These are phyloP conservation scores for Ustilago lituana DNA, from an alignment of 1,284 basidiomycete species.

Conservation along the genomic window DNA sequence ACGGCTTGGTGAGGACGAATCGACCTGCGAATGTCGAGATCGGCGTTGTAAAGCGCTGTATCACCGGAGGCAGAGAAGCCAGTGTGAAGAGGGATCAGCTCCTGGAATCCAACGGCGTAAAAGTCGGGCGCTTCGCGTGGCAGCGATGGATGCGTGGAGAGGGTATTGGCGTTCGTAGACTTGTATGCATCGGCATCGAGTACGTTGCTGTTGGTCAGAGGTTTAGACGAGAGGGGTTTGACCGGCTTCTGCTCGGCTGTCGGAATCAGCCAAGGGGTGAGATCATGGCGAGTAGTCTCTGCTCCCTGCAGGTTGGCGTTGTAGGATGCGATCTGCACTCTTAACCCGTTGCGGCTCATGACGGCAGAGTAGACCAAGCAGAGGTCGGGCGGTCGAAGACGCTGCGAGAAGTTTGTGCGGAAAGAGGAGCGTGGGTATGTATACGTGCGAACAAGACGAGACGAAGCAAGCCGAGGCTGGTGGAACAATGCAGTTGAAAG, in stretches of 20 bases:
- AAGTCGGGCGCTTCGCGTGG: constrained; percentile 72
- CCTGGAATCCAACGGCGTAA: constrained; percentile 87
- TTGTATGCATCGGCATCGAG: constrained; percentile 31
- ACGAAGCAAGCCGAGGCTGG: not conserved
- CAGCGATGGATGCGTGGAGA: constrained; percentile 34
- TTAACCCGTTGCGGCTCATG: constrained; percentile 41
- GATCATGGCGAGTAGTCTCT: constrained; percentile 65
- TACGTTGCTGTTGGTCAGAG: constrained; percentile 32
- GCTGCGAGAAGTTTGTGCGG: too few species aligned
- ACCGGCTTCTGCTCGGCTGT: constrained; percentile 68
- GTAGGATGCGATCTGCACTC: constrained; percentile 84
- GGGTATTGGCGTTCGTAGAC: constrained; percentile 38
- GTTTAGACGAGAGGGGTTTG: constrained; percentile 20
- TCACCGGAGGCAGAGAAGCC: constrained; percentile 69
- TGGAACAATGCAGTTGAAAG: not conserved
- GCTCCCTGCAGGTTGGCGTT: constrained; percentile 82
- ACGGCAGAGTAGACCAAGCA: not conserved
- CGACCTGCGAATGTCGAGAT: constrained; percentile 70
- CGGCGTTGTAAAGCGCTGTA: constrained; percentile 74
- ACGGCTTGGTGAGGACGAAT: constrained; percentile 66
- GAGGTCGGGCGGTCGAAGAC: too few species aligned
- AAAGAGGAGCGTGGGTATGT: not conserved
- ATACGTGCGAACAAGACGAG: not conserved
- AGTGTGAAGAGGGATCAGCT: constrained; percentile 77
- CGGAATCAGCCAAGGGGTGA: constrained; percentile 65